A percentile compares a stretch with the other conserved stretches of the same genome.
Conservation (phyloP, 805 yeast species). For the Starmerella cellae region DNA sequence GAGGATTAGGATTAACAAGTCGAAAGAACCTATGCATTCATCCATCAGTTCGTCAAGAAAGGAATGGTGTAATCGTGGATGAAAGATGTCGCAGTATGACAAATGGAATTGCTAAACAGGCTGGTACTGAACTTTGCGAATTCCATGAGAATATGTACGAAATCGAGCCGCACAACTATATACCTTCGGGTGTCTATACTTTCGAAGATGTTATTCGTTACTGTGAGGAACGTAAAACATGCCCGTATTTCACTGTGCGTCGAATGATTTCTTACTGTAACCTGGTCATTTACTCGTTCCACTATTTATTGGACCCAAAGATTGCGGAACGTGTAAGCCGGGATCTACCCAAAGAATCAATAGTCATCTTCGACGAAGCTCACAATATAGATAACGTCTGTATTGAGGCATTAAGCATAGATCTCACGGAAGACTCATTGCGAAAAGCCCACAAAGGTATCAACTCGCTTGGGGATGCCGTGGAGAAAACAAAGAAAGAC, state of each 20-base stretch:
- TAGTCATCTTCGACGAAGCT: slow-evolving; percentile 95
- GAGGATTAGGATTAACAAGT: slow-evolving; percentile 87
- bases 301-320: slow-evolving; percentile 89
- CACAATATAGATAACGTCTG: slow-evolving; percentile 98
- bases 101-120: slow-evolving; percentile 68
- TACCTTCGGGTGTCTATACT: slow-evolving; percentile 90
- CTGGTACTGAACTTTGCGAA: slow-evolving; percentile 56
- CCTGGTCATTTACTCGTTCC: slow-evolving; percentile 89
- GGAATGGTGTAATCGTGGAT: slow-evolving; percentile 86
- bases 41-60: slow-evolving; percentile 73
- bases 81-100: slow-evolving; percentile 93
- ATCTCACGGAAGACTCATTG: slow-evolving; percentile 78
- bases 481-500: slow-evolving; percentile 68
- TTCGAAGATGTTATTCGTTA: slow-evolving; percentile 70
- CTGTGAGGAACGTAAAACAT: slow-evolving; percentile 66
- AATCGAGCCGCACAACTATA: slow-evolving; percentile 71
- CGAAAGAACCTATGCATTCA: slow-evolving; percentile 90
- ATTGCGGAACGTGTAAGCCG: slow-evolving; percentile 90
- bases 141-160: slow-evolving; percentile 84
- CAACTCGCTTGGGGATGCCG: slow-evolving; percentile 56
- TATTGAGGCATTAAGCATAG: slow-evolving; percentile 85
- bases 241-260: slow-evolving; percentile 96
- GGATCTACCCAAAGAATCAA: slow-evolving; percentile 83
- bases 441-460: slow-evolving; percentile 85
- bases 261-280: slow-evolving; percentile 91